A percentile compares a stretch with the other conserved stretches of the same genome.
Evolutionary conservation across 345 rosid species (phyloP).

Genomic region (Corchorus capsularis): DNA sequence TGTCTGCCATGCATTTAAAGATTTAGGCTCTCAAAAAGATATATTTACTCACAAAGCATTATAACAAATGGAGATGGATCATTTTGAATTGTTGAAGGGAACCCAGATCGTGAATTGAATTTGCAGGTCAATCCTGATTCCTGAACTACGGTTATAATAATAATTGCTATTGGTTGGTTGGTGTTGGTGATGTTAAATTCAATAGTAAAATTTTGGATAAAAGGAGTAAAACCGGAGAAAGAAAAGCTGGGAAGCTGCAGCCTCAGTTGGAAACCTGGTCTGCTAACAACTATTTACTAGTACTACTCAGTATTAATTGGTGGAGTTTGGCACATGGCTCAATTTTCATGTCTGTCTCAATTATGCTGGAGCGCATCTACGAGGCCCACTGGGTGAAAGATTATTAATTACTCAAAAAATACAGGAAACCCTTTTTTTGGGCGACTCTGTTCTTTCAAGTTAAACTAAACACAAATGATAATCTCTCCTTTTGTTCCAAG

Average conservation of each 20-base stretch:
- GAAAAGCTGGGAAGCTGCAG: background rate
- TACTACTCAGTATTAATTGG: background rate
- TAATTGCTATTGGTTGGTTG: background rate
- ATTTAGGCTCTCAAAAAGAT: background rate
- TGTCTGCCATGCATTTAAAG: conserved; percentile 11
- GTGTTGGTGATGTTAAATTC: background rate
- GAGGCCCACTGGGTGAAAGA: background rate
- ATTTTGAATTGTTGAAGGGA: background rate
- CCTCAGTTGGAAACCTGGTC: background rate
- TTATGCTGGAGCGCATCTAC: background rate
- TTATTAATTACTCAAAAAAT: background rate
- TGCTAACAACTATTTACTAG: no score
- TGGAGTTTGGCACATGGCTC: background rate
- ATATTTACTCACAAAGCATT: background rate
- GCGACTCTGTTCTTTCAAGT: background rate
- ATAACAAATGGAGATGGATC: conserved; percentile 4
- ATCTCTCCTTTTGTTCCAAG: background rate
- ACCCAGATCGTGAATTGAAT: background rate
- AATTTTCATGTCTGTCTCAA: no score
- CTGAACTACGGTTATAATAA: background rate
- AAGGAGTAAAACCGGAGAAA: no score
- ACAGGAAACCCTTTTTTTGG: background rate
- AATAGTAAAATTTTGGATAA: background rate
- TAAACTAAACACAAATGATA: background rate
- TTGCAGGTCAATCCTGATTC: background rate